Conservation (phyloP, 2,329 filamentous ascomycete genomes). For the Bimuria novae-zelandiae region DNA sequence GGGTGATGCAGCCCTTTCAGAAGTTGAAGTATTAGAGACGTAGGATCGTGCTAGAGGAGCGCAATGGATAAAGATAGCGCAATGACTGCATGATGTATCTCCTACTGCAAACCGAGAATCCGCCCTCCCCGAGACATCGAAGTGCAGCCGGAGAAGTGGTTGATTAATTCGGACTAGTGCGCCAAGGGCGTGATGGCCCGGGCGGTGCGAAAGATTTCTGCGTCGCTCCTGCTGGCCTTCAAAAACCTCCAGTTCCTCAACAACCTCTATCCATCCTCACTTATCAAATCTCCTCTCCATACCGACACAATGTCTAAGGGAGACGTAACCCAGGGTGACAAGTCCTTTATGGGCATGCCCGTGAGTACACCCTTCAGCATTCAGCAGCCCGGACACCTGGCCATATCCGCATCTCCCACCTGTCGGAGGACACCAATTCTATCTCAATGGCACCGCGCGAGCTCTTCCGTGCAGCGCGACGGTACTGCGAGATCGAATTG, state of each 20-base stretch:
- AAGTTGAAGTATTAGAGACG: too few relatives aligned
- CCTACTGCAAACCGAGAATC: neutral
- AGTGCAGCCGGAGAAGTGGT: conserved; percentile 12
- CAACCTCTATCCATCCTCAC: conserved; percentile 32
- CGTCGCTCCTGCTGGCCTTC: conserved; percentile 6
- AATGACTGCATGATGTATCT: neutral
- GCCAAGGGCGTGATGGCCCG: conserved; percentile 4
- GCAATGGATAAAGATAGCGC: neutral
- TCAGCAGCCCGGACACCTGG: conserved; percentile 14
- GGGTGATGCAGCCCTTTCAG: too few relatives aligned
- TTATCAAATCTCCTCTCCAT: conserved; percentile 47
- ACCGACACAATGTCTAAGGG: conserved; percentile 46
- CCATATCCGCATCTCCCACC: conserved; percentile 21
- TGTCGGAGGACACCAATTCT: conserved; percentile 20
- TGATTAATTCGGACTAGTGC: conserved; percentile 10
- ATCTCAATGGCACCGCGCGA: conserved; percentile 39
- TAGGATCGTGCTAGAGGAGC: too few relatives aligned
- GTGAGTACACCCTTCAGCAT: conserved; percentile 32
- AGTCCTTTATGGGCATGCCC: conserved; percentile 60
- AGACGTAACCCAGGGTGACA: conserved; percentile 56
- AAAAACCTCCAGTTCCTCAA: conserved; percentile 5
- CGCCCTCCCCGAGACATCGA: conserved; percentile 7
- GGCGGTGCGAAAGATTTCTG: conserved; percentile 7
- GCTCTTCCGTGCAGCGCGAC: conserved; percentile 17
- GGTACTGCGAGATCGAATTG: conserved; percentile 27